Base-by-base conservation (phyloP, 164 flowering plant species). In the Sedum album region DNA sequence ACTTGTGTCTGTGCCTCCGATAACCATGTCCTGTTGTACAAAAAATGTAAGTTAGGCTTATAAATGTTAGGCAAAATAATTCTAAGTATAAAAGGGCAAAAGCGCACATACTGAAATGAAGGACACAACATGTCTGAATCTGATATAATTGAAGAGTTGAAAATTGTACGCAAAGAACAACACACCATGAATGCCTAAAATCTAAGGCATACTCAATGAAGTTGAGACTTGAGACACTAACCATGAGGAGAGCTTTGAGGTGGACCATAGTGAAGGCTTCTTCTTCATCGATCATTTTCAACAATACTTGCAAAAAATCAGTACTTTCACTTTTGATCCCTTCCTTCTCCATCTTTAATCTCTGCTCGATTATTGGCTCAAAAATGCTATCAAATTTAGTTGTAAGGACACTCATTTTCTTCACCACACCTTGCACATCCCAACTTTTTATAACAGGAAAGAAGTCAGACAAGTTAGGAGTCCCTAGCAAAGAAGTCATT, bases 401-500 rank as follows among this genome's bases (percentile, higher is more conserved):
- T 13, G 69, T 69, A 69, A 72, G 11, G 28, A 14, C 70, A 41
- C 53, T 71, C 69, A 77, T 76, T 70, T 71, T 68, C 65, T 60
- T 80, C 60, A 57, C 68, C 6, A 84, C 7, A 5, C 88, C 86
- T 62, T 85, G 89, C 66, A 85, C 41, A 73, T 85, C 89, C 18
- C 84, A 76, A 65, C 80, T 25, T 2, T 75, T 82, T 48, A 87
- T 31, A n/a, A 39, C 68, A 15, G 89, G 88, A 36, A 66, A 79
- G 66, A 82, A 79, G 68, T 87, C 92, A 23, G 88, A 85, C 25
- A 84, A 31, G 67, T 87, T 82, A 10, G 89, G 86, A 71, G 11
- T 73, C 18, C 82, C 86, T 70, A 85, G 21, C 33, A 80, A 26
- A 30, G 23, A 73, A 1, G 78, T 77, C 55, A 85, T 62, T 69